Evolutionary conservation across 2,329 filamentous ascomycete species (phyloP).

Genomic region (Cercospora sp.): DNA sequence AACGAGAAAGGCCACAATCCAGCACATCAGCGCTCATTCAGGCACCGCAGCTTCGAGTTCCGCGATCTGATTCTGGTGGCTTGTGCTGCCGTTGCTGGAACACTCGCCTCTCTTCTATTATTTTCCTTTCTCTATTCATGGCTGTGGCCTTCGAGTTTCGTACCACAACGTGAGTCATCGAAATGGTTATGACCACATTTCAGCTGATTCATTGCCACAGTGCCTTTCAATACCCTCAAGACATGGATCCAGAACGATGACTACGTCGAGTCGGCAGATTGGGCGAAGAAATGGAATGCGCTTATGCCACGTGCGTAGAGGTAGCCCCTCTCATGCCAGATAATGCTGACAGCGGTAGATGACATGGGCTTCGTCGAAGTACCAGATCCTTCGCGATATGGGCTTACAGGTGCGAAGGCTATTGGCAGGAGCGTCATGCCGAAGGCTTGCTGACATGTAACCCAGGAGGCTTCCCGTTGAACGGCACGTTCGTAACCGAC

Average conservation of each 20-base stretch:
- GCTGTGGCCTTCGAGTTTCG: not conserved
- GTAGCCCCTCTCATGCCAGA: no score
- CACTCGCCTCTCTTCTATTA: not conserved
- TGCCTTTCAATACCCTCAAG: slow-evolving; percentile 10
- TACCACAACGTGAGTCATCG: not conserved
- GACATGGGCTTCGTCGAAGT: slow-evolving; percentile 14
- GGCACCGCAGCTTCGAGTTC: not conserved
- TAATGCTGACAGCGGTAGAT: not conserved
- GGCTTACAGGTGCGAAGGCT: not conserved
- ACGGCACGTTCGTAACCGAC: not conserved
- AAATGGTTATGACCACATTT: no score
- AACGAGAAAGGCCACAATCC: slow-evolving; percentile 1
- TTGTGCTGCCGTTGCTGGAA: not conserved
- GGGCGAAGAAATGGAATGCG: slow-evolving; percentile 7
- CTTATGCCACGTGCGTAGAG: not conserved
- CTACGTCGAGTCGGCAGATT: not conserved
- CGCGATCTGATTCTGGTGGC: not conserved
- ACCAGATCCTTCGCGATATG: slow-evolving; percentile 2
- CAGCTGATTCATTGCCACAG: not conserved
- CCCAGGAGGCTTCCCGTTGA: slow-evolving; percentile 3
- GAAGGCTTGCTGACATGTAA: not conserved
- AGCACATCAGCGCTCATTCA: not conserved
- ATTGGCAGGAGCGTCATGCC: not conserved
- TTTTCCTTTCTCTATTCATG: not conserved
- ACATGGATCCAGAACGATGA: slow-evolving; percentile 8